Conservation (phyloP, 495 filamentous ascomycete species). For the Xanthoparmelia taractica region DNA sequence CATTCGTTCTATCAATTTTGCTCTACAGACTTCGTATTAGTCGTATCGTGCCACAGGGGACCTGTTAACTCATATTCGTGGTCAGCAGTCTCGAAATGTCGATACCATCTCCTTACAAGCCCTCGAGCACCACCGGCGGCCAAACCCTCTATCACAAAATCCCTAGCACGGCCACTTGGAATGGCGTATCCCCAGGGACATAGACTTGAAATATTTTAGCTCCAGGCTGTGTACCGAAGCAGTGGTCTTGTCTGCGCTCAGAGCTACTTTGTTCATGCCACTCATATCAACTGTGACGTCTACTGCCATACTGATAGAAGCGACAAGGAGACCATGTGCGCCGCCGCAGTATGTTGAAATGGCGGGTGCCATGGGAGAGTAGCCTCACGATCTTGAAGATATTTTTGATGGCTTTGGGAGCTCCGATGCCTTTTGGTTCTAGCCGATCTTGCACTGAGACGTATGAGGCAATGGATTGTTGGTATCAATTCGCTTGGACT, state of each 20-base stretch:
- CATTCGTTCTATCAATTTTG: too few species aligned
- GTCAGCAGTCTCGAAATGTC: not conserved
- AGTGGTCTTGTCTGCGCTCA: conserved; percentile 10
- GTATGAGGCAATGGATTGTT: not conserved
- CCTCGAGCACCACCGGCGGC: conserved; percentile 31
- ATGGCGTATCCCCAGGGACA: conserved; percentile 20
- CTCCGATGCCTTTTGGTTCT: conserved; percentile 9
- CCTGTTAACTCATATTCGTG: conserved; percentile 23
- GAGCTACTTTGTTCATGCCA: conserved; percentile 20
- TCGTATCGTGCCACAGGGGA: conserved; percentile 21
- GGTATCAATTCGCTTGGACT: not conserved
- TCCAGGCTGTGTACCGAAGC: conserved; percentile 14
- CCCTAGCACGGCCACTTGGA: conserved; percentile 34
- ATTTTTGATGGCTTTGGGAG: conserved; percentile 8
- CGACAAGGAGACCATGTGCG: conserved; percentile 25
- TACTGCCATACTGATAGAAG: conserved; percentile 27
- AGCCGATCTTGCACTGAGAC: conserved; percentile 4
- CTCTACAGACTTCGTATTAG: conserved; percentile 17
- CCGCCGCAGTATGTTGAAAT: conserved; percentile 20
- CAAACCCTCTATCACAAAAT: conserved; percentile 37
- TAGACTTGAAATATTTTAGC: conserved; percentile 20
- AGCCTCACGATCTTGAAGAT: conserved; percentile 28
- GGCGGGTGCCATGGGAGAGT: not conserved
- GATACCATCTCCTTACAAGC: not conserved
- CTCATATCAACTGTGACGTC: conserved; percentile 31